These are phyloP conservation scores for Exophiala bonariae DNA, from an alignment of 2,329 filamentous ascomycete genomes.

Conservation along the genomic window DNA sequence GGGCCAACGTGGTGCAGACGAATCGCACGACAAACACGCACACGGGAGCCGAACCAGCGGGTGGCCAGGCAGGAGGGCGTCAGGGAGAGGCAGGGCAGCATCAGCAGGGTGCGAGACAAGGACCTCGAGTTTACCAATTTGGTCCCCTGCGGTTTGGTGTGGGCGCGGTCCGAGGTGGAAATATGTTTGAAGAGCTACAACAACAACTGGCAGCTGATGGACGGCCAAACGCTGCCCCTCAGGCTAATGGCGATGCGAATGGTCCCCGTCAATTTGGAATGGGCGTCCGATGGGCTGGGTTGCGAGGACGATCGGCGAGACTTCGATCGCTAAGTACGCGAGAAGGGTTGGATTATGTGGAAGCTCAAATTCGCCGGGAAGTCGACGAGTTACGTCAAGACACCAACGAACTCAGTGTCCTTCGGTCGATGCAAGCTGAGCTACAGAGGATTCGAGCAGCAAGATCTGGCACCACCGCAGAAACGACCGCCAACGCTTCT, in stretches of 20 bases:
- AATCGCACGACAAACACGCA: slow-evolving; percentile 38
- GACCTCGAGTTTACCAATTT: slow-evolving; percentile 67
- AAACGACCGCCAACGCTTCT: background rate
- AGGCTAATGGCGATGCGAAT: slow-evolving; percentile 32
- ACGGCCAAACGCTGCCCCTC: slow-evolving; percentile 20
- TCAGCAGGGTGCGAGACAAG: slow-evolving; percentile 34
- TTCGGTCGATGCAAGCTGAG: slow-evolving; percentile 68
- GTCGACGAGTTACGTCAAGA: slow-evolving; percentile 62
- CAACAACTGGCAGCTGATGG: slow-evolving; percentile 50
- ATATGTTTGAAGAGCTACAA: slow-evolving; percentile 63
- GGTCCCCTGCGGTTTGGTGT: slow-evolving; percentile 76
- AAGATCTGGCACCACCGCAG: slow-evolving; percentile 34
- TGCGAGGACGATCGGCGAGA: slow-evolving; percentile 21
- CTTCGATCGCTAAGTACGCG: slow-evolving; percentile 27
- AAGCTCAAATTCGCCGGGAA: slow-evolving; percentile 69
- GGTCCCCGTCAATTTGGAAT: slow-evolving; percentile 41
- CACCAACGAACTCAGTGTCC: slow-evolving; percentile 66
- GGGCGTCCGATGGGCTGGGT: slow-evolving; percentile 38
- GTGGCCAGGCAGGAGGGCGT: slow-evolving; percentile 27
- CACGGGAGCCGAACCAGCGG: slow-evolving; percentile 33
- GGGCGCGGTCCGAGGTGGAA: slow-evolving; percentile 59
- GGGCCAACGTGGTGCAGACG: slow-evolving; percentile 68
- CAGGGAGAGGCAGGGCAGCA: slow-evolving; percentile 14
- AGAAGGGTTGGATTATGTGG: slow-evolving; percentile 63
- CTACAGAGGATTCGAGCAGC: slow-evolving; percentile 63